Base-by-base conservation (phyloP, 208 protist species). In the Crithidia acanthocephali region DNA sequence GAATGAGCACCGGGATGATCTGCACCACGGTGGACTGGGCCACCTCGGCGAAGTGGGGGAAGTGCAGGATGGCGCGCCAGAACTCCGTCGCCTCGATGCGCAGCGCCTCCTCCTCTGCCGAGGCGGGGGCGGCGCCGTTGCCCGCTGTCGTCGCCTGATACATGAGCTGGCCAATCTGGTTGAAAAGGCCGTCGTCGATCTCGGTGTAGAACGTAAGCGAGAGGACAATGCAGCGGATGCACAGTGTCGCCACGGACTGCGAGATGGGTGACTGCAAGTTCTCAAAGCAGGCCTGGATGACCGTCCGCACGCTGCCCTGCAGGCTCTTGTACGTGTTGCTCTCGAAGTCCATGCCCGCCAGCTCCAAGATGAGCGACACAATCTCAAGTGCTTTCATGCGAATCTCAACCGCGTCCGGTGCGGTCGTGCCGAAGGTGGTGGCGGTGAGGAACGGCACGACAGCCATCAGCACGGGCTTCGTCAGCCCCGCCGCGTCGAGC, bases 71-170 rank as follows among this genome's bases (percentile, higher is more conserved):
- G 27, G 78, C 83, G 27, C 77, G 70, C 88, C 90, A 97, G 77
- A 95, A 97, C 68, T 88, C 80, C 28, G 83, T 89, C 55, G 90
- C 93, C 71, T 87, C 90, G 51, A 97, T 95, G 67, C 87, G 84
- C 5, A 95, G 64, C 42, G 86, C 65, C 76, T 94, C 89, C 47
- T 83, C 86, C 40, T 80, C 59, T 16, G 64, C 74, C 16, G 15
- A 71, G 1, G 65, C 65, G 0, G 72, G 58, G 0, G 65, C 58
- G 4, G 52, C 67, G 13, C 68, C 73, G 48, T 66, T 70, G 33
- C 35, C 69, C n/a, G 77, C 76, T n/a, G 74, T 79, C 13, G 79
- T 90, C 28, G 80, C 80, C 60, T 79, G 57, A 52, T 73, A 75
- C 81, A 95, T 91, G 42, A 91, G 76, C 42, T 80, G 67, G 25